Base-by-base conservation (phyloP, 2,329 filamentous ascomycete species). In the Pezicula carpinea region DNA sequence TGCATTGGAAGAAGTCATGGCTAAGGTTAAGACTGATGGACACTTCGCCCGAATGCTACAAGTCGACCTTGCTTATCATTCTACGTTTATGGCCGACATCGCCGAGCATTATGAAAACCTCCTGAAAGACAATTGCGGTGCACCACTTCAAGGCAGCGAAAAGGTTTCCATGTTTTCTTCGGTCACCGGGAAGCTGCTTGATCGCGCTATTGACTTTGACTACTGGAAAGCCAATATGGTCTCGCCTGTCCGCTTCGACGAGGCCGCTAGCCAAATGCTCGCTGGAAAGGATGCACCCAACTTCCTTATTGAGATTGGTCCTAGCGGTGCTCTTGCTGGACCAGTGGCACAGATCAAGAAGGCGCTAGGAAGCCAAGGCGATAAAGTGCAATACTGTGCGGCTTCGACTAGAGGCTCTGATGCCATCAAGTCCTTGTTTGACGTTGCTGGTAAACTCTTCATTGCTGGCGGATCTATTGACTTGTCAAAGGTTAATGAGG, bases 31-130 rank as follows among this genome's bases (percentile, higher is more conserved):
- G 62, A 68, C 61, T 1, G 51, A 63, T 11, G 48, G 56, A 6
- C 57, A 56, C 10, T 66, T 69, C 44, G 47, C 57, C 2, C 52
- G 67, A 5, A 33, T 49, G 1, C 55, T 74, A 0, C 57, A 63
- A 15, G 66, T 69, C 2, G 63, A 69, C 44, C 63, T 49, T 4
- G 70, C 69, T 0, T 73, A 72, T 40, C 66, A 70, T 44, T 68
- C 65, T 1, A 61, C 63, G 14, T 66, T 70, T 42, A 72, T 72
- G 66, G 35, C 42, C 1, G 46, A 42, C 10, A 51, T 50, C 33
- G 50, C 35, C 11, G 43, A 29, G 6, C 17, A 36, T 8, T 47
- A 61, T 29, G 11, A 19, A 32, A 11, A 15, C 5, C n/a, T 48
- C 6, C 21, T 48, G 8, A 19, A 40, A 13, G 13, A 18, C 32